Evolutionary conservation across 345 rosid species (phyloP).

Genomic region (Trapa incisa): DNA sequence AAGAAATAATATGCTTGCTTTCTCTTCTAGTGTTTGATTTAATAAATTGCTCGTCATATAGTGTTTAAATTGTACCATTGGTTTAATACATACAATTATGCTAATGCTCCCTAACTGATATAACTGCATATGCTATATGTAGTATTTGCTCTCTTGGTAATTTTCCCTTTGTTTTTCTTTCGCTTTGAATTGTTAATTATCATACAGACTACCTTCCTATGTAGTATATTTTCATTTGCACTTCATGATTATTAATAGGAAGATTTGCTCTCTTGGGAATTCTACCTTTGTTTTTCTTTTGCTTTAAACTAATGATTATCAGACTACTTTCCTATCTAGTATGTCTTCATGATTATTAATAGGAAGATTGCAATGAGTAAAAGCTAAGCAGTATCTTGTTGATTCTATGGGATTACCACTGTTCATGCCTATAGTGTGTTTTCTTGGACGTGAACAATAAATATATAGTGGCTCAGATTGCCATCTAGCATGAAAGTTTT

Average conservation of each 20-base stretch:
- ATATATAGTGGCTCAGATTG: neutral
- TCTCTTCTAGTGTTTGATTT: neutral
- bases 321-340: no score
- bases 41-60: neutral
- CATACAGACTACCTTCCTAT: neutral
- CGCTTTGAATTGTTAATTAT: neutral
- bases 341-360: no score
- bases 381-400: slow-evolving; percentile 1
- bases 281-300: no score
- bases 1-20: neutral
- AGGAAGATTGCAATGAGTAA: neutral
- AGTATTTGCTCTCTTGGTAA: neutral
- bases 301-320: no score
- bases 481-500: neutral
- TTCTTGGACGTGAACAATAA: neutral
- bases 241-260: neutral
- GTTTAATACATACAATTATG: neutral
- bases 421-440: neutral
- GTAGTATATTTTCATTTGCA: neutral
- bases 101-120: neutral
- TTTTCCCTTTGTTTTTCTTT: neutral
- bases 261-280: neutral
- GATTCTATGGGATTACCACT: neutral
- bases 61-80: neutral
- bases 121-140: neutral